Conservation (phyloP, 2,329 filamentous ascomycete species). For the Colletotrichum paranaense region DNA sequence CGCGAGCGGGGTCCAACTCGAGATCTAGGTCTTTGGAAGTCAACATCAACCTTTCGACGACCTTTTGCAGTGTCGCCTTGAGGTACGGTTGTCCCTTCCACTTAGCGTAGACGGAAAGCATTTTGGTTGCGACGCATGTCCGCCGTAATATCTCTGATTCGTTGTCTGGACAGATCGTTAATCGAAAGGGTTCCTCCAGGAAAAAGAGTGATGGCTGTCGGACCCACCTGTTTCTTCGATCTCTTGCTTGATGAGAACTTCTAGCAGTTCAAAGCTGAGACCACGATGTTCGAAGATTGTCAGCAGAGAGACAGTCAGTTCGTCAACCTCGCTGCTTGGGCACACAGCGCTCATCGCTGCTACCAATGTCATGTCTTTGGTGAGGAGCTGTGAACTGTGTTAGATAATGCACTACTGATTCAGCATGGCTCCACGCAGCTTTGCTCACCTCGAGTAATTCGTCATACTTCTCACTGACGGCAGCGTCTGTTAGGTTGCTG, state of each 20-base stretch:
- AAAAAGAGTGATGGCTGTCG: background rate
- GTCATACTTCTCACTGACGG: constrained; percentile 76
- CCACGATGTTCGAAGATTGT: constrained; percentile 78
- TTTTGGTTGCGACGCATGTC: constrained; percentile 78
- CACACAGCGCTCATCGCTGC: constrained; percentile 74
- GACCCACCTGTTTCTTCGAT: constrained; percentile 71
- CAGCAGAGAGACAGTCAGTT: constrained; percentile 74
- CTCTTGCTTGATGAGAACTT: constrained; percentile 75
- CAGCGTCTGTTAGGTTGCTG: constrained; percentile 74
- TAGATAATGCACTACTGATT: constrained; percentile 19
- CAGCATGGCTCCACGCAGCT: constrained; percentile 9
- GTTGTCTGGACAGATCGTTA: constrained; percentile 59
- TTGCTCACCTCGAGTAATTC: constrained; percentile 67
- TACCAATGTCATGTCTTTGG: constrained; percentile 71
- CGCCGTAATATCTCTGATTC: constrained; percentile 75
- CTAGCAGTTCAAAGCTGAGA: constrained; percentile 70
- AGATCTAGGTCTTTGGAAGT: constrained; percentile 76
- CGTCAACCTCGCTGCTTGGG: constrained; percentile 75
- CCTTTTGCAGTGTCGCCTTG: constrained; percentile 72
- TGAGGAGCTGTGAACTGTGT: constrained; percentile 60
- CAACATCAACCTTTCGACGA: constrained; percentile 73
- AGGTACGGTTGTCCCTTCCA: constrained; percentile 77
- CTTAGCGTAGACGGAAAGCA: constrained; percentile 77
- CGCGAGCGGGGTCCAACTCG: constrained; percentile 73
- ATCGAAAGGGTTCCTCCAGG: background rate